phyloP scores from a whole-genome alignment of 148 eudicot genomes.

The Amaranthus palmeri region DNA sequence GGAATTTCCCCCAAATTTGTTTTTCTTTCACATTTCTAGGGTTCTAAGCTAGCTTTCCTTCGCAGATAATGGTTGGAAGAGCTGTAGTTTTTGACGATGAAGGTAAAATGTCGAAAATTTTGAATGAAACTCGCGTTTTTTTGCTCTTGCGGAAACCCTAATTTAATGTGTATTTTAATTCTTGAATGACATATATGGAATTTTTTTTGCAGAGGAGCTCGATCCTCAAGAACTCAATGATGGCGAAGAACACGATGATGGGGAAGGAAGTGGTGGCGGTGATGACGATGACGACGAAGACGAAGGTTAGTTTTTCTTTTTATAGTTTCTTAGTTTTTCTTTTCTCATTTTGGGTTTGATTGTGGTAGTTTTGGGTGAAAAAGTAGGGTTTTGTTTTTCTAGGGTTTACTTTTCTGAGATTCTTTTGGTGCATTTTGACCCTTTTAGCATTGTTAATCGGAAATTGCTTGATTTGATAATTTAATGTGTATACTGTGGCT shows the following conservation, averaged over 20 bases:
- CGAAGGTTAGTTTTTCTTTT: constrained; percentile 23
- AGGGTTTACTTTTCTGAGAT: not conserved
- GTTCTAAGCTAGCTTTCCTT: constrained; percentile 9
- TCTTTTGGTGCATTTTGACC: not conserved
- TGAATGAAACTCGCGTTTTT: not conserved
- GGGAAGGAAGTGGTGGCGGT: constrained; percentile 44
- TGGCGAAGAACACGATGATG: constrained; percentile 37
- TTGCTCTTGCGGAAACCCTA: constrained; percentile 19
- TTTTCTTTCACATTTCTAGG: constrained; percentile 18
- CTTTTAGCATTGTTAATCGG: not conserved
- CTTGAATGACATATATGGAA: not conserved
- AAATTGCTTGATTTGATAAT: no score
- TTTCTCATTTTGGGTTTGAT: not conserved
- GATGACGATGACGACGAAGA: constrained; percentile 84
- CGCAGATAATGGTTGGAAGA: constrained; percentile 46
- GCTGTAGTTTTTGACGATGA: constrained; percentile 64
- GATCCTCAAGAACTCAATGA: constrained; percentile 45
- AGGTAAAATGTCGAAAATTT: constrained; percentile 31
- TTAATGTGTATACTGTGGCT: not conserved
- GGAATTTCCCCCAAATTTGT: not conserved
- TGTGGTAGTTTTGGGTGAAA: not conserved
- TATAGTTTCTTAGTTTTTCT: not conserved
- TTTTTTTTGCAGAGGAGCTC: constrained; percentile 52
- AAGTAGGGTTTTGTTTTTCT: constrained; percentile 14
- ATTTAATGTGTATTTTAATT: constrained; percentile 4